Evolutionary conservation across 257 asterid genomes (phyloP).

Genomic region (Petrea volubilis): DNA sequence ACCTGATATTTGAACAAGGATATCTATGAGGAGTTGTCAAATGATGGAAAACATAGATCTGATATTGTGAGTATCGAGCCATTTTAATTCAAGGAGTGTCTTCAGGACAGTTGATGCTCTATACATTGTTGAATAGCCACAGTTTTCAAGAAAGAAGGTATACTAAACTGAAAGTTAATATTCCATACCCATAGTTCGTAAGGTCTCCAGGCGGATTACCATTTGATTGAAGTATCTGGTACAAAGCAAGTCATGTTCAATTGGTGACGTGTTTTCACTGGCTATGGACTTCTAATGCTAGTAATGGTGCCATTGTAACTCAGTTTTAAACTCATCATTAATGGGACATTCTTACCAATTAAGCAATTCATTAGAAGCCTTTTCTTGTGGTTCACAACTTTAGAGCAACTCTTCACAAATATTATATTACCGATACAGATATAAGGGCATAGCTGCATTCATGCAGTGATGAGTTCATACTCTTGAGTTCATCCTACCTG

Average conservation of each 20-base stretch:
- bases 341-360: background rate
- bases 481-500: background rate
- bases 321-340: background rate
- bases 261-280: background rate
- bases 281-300: background rate
- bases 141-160: background rate
- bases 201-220: background rate
- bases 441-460: background rate
- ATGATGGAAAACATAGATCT: background rate
- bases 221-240: background rate
- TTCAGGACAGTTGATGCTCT: background rate
- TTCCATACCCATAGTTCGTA: background rate
- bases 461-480: background rate
- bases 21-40: background rate
- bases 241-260: background rate
- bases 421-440: background rate
- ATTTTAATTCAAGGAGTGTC: background rate
- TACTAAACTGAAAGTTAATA: background rate
- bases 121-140: background rate
- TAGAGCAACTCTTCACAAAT: background rate
- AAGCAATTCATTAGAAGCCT: slow-evolving; percentile 1
- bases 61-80: background rate
- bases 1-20: background rate
- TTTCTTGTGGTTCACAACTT: slow-evolving; percentile 5
- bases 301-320: background rate